Base-by-base conservation (phyloP, 2,329 filamentous ascomycete genomes). In the Penicillium crustosum region DNA sequence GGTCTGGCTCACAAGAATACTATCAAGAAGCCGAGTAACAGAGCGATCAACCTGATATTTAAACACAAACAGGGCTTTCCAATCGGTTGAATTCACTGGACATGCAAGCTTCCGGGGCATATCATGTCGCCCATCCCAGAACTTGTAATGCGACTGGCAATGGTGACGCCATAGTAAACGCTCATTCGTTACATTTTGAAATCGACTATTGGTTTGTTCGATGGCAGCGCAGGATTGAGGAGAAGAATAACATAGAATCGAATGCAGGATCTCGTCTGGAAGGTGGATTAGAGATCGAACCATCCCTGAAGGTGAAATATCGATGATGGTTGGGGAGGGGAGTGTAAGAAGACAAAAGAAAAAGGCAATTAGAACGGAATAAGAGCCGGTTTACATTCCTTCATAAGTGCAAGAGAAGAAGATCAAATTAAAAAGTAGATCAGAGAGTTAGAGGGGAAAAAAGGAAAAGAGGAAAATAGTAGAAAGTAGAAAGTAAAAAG, bases 211-310 rank as follows among this genome's bases (percentile, higher is more conserved):
- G 12, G 89, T 80, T 27, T 79, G 64, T 82, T 88, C 69, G 75
- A 85, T 70, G 77, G 79, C 75, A 43, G 82, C 72, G 33, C 83
- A 77, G 39, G 79, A 79, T 44, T 66, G 66, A 9, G 84, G 81
- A 49, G 81, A 77, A 50, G 86, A 78, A 69, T 86, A 86, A 61
- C 82, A 81, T 64, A 97, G 82, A 64, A 97, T 89, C 53, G 87
- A 83, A 70, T 91, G 86, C 67, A 97, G 82, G 61, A 97, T 84
- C 78, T 99, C 94, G 74, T 93, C 89, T 41, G 93, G 93, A 36
- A 94, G 79, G 53, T 62, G 50, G 53, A 63, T 62, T 29, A 76
- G 67, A 64, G 70, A 73, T 51, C 62, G 57, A 64, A 70, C 64
- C 71, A 75, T 74, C 59, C 68, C 69, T 68, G 55, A 61, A 56